Evolutionary conservation across 371 early-diverging fungal species (phyloP).

Genomic region (Mucor sp.): DNA sequence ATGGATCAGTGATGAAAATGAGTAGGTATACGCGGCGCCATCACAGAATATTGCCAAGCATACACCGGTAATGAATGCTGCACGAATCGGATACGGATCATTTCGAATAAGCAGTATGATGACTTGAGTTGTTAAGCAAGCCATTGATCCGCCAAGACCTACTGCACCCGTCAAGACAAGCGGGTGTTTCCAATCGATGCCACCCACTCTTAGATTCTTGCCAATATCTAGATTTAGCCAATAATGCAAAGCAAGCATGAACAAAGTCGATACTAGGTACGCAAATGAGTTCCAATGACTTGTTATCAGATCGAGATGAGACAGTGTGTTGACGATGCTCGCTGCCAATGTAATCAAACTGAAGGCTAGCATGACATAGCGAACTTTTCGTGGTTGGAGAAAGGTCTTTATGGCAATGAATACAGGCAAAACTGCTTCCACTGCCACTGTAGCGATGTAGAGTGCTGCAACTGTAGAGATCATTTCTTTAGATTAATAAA

Average conservation of each 20-base stretch:
- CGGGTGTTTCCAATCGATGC: conserved; percentile 9
- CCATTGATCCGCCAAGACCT: neutral
- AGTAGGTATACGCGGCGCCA: conserved; percentile 2
- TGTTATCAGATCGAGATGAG: neutral
- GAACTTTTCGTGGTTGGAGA: conserved; percentile 13
- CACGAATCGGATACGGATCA: conserved; percentile 10
- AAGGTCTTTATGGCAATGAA: conserved; percentile 9
- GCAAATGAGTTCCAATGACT: conserved; percentile 24
- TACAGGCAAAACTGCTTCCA: neutral
- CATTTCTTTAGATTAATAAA: neutral
- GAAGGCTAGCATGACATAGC: conserved; percentile 1
- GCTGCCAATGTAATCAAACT: conserved; percentile 16
- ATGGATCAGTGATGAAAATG: conserved; percentile 14
- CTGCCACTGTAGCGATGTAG: neutral
- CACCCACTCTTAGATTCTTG: neutral
- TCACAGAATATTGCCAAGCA: conserved; percentile 17
- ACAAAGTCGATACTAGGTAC: conserved; percentile 11
- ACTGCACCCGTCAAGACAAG: conserved; percentile 1
- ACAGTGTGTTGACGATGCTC: conserved; percentile 13
- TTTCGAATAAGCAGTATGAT: conserved; percentile 1
- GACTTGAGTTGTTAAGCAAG: conserved; percentile 8
- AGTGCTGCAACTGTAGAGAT: neutral
- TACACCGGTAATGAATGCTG: conserved; percentile 21
- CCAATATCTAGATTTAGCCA: conserved; percentile 25
- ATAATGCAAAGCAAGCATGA: conserved; percentile 20